Evolutionary conservation across 1,139 yeast species (phyloP).

Genomic region (Diutina ranongensis): DNA sequence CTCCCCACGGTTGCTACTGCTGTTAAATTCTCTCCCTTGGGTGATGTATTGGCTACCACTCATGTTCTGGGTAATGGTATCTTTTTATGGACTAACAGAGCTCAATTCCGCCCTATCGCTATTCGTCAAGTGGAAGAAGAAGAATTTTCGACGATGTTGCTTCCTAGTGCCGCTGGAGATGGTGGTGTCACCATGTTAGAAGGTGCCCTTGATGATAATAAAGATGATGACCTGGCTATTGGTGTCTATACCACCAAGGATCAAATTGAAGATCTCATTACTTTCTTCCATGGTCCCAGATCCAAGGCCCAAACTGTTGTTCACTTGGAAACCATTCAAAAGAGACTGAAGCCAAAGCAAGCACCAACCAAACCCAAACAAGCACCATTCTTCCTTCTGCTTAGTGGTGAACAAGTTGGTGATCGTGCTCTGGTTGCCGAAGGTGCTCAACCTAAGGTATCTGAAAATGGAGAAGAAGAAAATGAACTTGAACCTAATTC

Average conservation of each 20-base stretch:
- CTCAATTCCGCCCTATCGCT: slow-evolving; percentile 69
- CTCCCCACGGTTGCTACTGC: slow-evolving; percentile 72
- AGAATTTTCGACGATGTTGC: slow-evolving; percentile 46
- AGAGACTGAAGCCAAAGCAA: slow-evolving; percentile 82
- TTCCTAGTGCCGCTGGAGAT: slow-evolving; percentile 77
- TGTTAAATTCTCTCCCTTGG: slow-evolving; percentile 74
- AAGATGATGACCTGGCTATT: slow-evolving; percentile 15
- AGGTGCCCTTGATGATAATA: slow-evolving; percentile 51
- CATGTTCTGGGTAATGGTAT: slow-evolving; percentile 90
- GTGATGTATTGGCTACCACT: slow-evolving; percentile 86
- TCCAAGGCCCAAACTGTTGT: slow-evolving; percentile 68
- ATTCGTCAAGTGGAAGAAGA: slow-evolving; percentile 69
- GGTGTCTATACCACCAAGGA: slow-evolving; percentile 43
- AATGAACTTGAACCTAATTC: slow-evolving; percentile 17
- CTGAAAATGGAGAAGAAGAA: slow-evolving; percentile 8
- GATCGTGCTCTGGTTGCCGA: slow-evolving; percentile 59
- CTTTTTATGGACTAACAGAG: slow-evolving; percentile 82
- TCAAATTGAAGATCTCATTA: slow-evolving; percentile 59
- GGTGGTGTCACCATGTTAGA: slow-evolving; percentile 69
- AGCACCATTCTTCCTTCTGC: slow-evolving; percentile 70
- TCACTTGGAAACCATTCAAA: slow-evolving; percentile 73
- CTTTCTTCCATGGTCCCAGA: slow-evolving; percentile 70
- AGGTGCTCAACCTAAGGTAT: slow-evolving; percentile 13
- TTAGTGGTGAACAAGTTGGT: slow-evolving; percentile 55
- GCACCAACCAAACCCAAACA: slow-evolving; percentile 79